Evolutionary conservation across 1,139 yeast species (phyloP), one percentile per base, ranked within the genome.

Genomic region (Candida anutae): DNA sequence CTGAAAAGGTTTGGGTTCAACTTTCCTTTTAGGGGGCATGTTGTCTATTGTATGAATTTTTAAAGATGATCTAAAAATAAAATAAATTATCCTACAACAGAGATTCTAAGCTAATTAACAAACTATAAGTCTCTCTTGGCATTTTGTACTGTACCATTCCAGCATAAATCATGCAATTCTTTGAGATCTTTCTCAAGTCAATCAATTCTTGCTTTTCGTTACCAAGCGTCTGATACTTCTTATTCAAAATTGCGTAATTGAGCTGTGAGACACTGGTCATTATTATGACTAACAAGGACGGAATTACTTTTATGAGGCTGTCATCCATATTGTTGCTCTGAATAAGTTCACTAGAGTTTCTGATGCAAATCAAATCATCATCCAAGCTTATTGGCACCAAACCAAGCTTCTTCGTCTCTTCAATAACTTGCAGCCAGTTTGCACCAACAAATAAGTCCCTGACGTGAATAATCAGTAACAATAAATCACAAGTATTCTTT

Each of bases 111-210:
- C 71, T 74, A 25, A 85, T 79, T 46, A 87, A 60, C 29, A 75
- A 68, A 42, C 85, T 74, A 50, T 84, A 87, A 0, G 87, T 78
- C 46, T 88, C 96, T 37, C 94, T 69, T 4, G 97, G 95, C 94
- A 90, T 85, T 49, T 83, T 77, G 55, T 84, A 88, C 55, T 87
- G 95, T 22, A 90, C 82, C 79, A 90, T 81, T 31, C 97, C 97
- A 9, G 97, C 95, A 52, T 81, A 93, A 3, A 88, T 74, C 85
- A 88, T 85, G 53, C 94, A 81, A 50, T 85, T 85, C 49, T 77
- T 80, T 4, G 95, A 88, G 36, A 82, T 69, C 27, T 61, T 65
- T 42, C 74, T 76, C 50, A 85, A 62, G 26, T 47, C 50, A 16
- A 70, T 69, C 25, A 65, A 61, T 26, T 74, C 69, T 34, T 73